Conservation (phyloP, 306 rosid species). For the Trifolium subterraneum region DNA sequence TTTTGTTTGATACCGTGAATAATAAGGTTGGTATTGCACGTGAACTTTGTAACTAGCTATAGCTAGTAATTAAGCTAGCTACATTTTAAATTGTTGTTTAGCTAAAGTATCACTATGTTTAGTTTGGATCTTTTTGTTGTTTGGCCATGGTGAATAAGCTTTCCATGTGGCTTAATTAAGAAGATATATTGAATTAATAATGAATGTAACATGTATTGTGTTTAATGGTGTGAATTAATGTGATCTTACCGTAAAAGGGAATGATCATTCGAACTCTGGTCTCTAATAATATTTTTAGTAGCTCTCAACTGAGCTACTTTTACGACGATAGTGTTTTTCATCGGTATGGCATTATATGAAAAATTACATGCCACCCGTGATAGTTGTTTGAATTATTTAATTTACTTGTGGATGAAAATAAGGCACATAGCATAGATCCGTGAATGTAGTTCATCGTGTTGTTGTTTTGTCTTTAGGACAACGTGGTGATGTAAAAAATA, state of each 20-base stretch:
- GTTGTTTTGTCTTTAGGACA: not conserved
- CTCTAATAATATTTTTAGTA: no score
- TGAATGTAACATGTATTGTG: not conserved
- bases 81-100: not conserved
- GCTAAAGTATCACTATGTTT: not conserved
- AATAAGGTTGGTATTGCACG: conserved; percentile 84
- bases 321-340: no score
- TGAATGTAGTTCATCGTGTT: not conserved
- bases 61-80: not conserved
- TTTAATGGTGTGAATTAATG: not conserved
- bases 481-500: not conserved
- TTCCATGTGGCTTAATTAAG: not conserved
- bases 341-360: not conserved
- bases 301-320: no score
- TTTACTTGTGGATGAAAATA: not conserved
- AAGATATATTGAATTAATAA: not conserved
- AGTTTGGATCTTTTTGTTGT: not conserved
- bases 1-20: conserved; percentile 81
- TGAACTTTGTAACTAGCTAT: conserved; percentile 34
- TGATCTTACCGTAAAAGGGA: not conserved
- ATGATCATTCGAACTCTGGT: not conserved
- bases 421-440: not conserved
- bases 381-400: not conserved
- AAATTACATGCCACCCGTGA: not conserved
- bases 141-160: not conserved